These are phyloP conservation scores for Scheffersomyces parashehatae DNA, from an alignment of 1,139 yeast species.

Conservation along the genomic window DNA sequence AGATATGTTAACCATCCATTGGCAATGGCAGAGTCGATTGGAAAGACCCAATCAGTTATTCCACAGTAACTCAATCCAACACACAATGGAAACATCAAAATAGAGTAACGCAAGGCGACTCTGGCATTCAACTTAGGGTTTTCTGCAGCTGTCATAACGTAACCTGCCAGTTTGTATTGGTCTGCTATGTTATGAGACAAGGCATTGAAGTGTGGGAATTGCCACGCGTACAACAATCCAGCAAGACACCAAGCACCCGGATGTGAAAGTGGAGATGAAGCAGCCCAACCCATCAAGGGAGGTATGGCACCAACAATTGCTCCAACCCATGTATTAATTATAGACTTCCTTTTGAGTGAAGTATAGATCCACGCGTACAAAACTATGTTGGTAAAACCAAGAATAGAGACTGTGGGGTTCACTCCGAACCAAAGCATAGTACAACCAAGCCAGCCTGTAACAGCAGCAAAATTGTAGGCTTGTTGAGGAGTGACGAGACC, in stretches of 20 bases:
- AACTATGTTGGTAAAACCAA: constrained; percentile 77
- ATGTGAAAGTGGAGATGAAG: constrained; percentile 74
- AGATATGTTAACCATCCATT: constrained; percentile 85
- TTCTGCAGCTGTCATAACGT: constrained; percentile 93
- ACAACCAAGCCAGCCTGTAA: constrained; percentile 72
- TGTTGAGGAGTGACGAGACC: constrained; percentile 74
- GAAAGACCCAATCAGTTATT: constrained; percentile 81
- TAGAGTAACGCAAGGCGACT: constrained; percentile 85
- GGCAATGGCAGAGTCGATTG: constrained; percentile 73
- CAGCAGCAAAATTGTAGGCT: constrained; percentile 78
- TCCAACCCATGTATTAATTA: constrained; percentile 96
- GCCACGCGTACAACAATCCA: constrained; percentile 92
- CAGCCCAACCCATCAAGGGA: constrained; percentile 99
- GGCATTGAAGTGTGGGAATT: constrained; percentile 96
- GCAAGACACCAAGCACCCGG: constrained; percentile 98
- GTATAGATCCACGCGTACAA: constrained; percentile 91
- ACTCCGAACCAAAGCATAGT: constrained; percentile 74
- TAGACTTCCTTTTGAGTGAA: constrained; percentile 79
- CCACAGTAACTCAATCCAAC: constrained; percentile 76
- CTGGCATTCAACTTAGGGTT: constrained; percentile 91
- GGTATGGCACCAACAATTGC: constrained; percentile 98
- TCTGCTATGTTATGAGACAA: constrained; percentile 83
- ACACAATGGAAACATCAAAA: constrained; percentile 91
- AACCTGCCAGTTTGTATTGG: constrained; percentile 91
- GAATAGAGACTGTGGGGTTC: constrained; percentile 75